A percentile compares a stretch with the other conserved stretches of the same genome.
Evolutionary conservation across 192 early-diverging fungal species (phyloP).

Genomic region (Geranomyces variabilis): DNA sequence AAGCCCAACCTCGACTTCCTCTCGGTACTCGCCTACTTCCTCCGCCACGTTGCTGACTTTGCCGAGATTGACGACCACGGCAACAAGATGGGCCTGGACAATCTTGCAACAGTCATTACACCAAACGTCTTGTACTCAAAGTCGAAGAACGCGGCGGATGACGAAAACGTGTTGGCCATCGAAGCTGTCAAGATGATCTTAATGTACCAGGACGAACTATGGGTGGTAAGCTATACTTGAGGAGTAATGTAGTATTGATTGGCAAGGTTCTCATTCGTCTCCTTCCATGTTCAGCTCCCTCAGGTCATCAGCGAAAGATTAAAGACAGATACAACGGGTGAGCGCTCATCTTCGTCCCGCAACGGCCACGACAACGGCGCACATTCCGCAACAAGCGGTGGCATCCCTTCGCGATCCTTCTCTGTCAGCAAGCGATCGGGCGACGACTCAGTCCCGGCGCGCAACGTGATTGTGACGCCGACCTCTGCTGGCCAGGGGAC

Average conservation of each 20-base stretch:
- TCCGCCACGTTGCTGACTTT: slow-evolving; percentile 76
- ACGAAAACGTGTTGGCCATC: slow-evolving; percentile 46
- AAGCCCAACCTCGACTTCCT: slow-evolving; percentile 90
- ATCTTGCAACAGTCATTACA: slow-evolving; percentile 91
- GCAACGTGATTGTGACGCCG: slow-evolving; percentile 27
- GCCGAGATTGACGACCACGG: slow-evolving; percentile 47
- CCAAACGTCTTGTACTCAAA: slow-evolving; percentile 91
- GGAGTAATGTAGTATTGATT: not conserved
- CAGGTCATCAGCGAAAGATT: slow-evolving; percentile 10
- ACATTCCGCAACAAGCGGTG: slow-evolving; percentile 10
- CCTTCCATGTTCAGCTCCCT: slow-evolving; percentile 15
- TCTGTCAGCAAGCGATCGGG: slow-evolving; percentile 2
- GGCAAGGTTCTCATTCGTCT: not conserved
- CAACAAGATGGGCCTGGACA: slow-evolving; percentile 91
- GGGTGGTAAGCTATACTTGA: slow-evolving; percentile 49
- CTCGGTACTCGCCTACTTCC: slow-evolving; percentile 86
- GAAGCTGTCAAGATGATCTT: slow-evolving; percentile 48
- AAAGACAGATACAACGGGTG: slow-evolving; percentile 9
- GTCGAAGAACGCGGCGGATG: slow-evolving; percentile 65
- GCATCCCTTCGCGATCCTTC: not conserved
- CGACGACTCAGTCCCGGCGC: slow-evolving; percentile 5
- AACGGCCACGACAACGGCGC: not conserved
- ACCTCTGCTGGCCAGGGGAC: slow-evolving; percentile 16
- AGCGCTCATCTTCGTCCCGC: not conserved
- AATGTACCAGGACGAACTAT: slow-evolving; percentile 49